Base-by-base conservation (phyloP, 305 asterid genomes). In the Vinca major region DNA sequence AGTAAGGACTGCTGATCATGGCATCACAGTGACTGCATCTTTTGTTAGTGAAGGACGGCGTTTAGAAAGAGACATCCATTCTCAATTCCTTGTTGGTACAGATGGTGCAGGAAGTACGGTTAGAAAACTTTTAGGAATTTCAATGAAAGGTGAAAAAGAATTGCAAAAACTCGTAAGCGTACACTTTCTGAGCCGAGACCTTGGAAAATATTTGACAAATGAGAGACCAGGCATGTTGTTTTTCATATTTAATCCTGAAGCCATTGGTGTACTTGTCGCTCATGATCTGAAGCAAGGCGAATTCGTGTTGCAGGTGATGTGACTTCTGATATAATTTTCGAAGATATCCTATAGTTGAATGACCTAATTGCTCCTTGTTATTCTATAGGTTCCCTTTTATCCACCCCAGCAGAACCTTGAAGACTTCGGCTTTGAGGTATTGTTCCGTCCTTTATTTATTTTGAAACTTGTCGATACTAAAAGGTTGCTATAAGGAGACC, bases 211-310 rank as follows among this genome's bases (percentile, higher is more conserved):
- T 79, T 80, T 92, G 81, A 86, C 86, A 68, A 81, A 82, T 37
- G 88, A 92, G 84, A 87, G 88, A 74, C 96, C 96, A 3, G 98
- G 98, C 69, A 90, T 90, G 98, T 80, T 92, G 65, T 92, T 86
- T 84, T 92, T 92, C 79, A 70, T 92, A 68, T 90, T 90, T 65
- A 92, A 92, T 64, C 72, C 89, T 53, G 89, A 86, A 71, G 97
- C 85, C 39, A 88, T 90, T 20, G 98, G 97, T 54, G 98, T 90
- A 53, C 86, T 92, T 71, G 97, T 92, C 41, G 98, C 98, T 72
- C 98, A 92, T 81, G 94, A 88, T 77, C 80, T 88, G 78, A 77
- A 75, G 78, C 84, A 87, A 82, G 98, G 98, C 71, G 97, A 92
- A 76, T 92, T 92, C 77, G 94, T 90, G 64, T 80, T 92, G 88